Evolutionary conservation across 306 rosid genomes (phyloP).

Genomic region (Styphnolobium japonicum): DNA sequence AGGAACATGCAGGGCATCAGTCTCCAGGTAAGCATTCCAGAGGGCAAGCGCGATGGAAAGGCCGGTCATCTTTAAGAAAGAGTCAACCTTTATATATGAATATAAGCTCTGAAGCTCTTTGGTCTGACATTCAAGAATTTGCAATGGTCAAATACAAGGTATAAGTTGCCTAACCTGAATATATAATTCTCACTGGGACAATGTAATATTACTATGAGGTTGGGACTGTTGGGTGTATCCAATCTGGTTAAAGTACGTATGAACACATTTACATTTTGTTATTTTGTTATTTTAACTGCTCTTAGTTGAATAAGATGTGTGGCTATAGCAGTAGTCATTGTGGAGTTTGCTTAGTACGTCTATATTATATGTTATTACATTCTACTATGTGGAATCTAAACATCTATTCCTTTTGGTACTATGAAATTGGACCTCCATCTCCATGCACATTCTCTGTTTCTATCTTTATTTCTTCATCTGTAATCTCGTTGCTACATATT

Average conservation of each 20-base stretch:
- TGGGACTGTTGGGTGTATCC: neutral
- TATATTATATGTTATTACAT: neutral
- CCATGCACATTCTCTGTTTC: neutral
- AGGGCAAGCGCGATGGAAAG: constrained; percentile 78
- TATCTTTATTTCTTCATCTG: constrained; percentile 12
- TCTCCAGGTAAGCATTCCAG: constrained; percentile 63
- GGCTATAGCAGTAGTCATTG: neutral
- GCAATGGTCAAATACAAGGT: constrained; percentile 87
- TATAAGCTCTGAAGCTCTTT: constrained; percentile 78
- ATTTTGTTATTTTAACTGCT: neutral
- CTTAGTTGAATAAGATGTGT: neutral
- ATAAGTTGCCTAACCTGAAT: constrained; percentile 11
- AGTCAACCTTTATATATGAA: constrained; percentile 56
- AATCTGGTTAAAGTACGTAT: neutral
- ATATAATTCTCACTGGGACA: neutral
- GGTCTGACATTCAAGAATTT: constrained; percentile 82
- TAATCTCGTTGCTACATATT: neutral
- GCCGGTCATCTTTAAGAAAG: constrained; percentile 60
- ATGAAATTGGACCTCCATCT: neutral
- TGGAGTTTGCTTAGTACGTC: neutral
- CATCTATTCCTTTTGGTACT: neutral
- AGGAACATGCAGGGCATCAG: constrained; percentile 76
- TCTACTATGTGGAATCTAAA: neutral
- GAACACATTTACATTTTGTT: neutral
- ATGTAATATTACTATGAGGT: neutral